Evolutionary conservation across 202 grass and related monocot species (phyloP).

Genomic region (Miscanthus sacchariflorus): DNA sequence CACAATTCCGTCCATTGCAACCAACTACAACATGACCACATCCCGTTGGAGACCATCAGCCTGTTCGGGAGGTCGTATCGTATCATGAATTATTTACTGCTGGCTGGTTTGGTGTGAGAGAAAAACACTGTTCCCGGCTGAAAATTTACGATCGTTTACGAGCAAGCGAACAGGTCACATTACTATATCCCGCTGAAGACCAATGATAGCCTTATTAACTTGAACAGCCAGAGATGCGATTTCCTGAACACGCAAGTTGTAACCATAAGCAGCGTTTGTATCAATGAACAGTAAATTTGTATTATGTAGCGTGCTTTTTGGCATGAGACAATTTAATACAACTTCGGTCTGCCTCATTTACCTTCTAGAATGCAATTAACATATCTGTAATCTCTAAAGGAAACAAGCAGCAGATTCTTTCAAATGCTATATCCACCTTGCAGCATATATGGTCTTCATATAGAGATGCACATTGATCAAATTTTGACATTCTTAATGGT

Average conservation of each 20-base stretch:
- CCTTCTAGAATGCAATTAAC: conserved; percentile 41
- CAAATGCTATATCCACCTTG: conserved; percentile 33
- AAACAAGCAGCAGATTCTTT: conserved; percentile 23
- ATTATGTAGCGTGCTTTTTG: not conserved
- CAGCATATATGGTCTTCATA: conserved; percentile 30
- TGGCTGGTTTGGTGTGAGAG: too few species aligned
- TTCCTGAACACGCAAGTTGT: conserved; percentile 47
- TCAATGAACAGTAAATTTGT: not conserved
- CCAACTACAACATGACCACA: not conserved
- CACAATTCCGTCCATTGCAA: conserved; percentile 36
- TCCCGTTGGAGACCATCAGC: not conserved
- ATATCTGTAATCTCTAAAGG: not conserved
- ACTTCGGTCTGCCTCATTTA: conserved; percentile 37
- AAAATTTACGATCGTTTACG: too few species aligned
- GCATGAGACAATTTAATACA: not conserved
- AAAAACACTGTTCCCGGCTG: too few species aligned
- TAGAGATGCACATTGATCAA: conserved; percentile 9
- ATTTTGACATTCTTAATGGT: conserved; percentile 10
- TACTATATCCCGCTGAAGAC: not conserved
- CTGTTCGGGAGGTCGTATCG: too few species aligned
- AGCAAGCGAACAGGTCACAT: too few species aligned
- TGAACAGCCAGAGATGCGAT: conserved; percentile 1
- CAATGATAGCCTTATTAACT: conserved; percentile 27
- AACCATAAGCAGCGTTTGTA: not conserved
- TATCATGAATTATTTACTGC: too few species aligned